phyloP scores from a whole-genome alignment of 805 yeast species.

The Saccharomyces paradoxus region DNA sequence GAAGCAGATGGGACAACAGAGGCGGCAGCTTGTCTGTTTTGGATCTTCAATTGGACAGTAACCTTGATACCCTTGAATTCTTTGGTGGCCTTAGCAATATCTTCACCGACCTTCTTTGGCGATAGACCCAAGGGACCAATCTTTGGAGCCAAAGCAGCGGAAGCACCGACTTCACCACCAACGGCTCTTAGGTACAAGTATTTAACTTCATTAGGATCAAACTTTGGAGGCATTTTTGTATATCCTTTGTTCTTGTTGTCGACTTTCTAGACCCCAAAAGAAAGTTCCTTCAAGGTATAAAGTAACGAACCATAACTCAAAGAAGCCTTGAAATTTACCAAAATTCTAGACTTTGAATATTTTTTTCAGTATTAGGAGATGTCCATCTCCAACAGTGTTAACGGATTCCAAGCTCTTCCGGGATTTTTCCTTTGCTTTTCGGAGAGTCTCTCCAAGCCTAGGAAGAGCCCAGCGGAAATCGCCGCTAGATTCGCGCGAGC shows the following conservation, averaged over 20 bases:
- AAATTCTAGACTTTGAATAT: neutral
- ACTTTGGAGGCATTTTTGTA: slow-evolving; percentile 85
- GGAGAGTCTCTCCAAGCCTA: neutral
- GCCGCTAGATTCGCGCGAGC: neutral
- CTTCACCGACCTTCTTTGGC: slow-evolving; percentile 99
- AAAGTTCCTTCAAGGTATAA: neutral
- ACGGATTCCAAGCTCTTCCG: neutral
- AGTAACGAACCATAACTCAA: neutral
- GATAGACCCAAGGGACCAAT: slow-evolving; percentile 99
- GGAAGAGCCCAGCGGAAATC: neutral
- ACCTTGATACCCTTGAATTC: slow-evolving; percentile 98
- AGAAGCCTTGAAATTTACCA: neutral
- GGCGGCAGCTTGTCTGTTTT: slow-evolving; percentile 99
- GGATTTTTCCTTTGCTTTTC: neutral
- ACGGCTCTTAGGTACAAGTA: slow-evolving; percentile 98
- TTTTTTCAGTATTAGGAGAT: neutral
- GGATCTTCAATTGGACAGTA: slow-evolving; percentile 96
- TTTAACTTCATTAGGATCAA: slow-evolving; percentile 98
- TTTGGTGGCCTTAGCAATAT: slow-evolving; percentile 99
- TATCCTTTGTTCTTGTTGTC: slow-evolving; percentile 7
- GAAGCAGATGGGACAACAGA: slow-evolving; percentile 99
- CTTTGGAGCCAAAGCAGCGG: slow-evolving; percentile 99
- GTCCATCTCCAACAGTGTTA: neutral
- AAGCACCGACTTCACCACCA: slow-evolving; percentile 99
- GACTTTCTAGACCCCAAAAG: neutral